A percentile compares a stretch with the other conserved stretches of the same genome.
These are phyloP conservation scores for Cryptosporidium baileyi DNA, from an alignment of 169 alveolate genomes.

Conservation along the genomic window DNA sequence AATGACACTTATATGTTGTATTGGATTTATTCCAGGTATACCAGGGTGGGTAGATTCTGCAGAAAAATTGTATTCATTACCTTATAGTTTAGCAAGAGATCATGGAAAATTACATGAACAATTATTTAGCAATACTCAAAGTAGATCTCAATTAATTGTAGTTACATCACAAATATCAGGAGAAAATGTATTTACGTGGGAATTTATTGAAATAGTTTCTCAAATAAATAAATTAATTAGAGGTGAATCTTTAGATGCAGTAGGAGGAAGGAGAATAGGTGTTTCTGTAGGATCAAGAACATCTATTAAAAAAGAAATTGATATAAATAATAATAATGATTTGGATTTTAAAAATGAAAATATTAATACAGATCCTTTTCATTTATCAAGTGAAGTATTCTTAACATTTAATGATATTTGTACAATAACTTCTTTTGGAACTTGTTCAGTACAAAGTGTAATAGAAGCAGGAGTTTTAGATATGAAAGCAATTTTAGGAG, in stretches of 20 bases:
- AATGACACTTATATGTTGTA: conserved; percentile 32
- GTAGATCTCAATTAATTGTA: conserved; percentile 73
- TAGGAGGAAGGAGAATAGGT: conserved; percentile 74
- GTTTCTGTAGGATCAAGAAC: background rate
- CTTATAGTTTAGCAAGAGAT: conserved; percentile 76
- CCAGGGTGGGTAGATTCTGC: conserved; percentile 79
- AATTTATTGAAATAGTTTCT: conserved; percentile 73
- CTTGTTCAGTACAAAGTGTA: conserved; percentile 74
- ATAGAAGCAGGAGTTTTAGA: conserved; percentile 73
- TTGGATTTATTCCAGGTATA: conserved; percentile 76
- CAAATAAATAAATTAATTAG: conserved; percentile 76
- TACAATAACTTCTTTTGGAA: conserved; percentile 74
- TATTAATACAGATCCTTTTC: conserved; percentile 30
- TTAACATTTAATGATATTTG: conserved; percentile 77
- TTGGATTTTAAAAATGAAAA: background rate
- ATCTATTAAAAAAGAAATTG: background rate
- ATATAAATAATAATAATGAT: background rate
- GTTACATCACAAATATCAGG: conserved; percentile 72
- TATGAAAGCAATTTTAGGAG: conserved; percentile 70
- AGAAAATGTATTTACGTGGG: conserved; percentile 79
- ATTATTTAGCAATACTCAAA: conserved; percentile 73
- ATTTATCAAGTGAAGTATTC: conserved; percentile 26
- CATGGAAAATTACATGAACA: conserved; percentile 73
- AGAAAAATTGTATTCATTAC: conserved; percentile 77
- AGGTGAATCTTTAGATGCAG: conserved; percentile 79